phyloP scores from a whole-genome alignment of 495 filamentous ascomycete genomes.

The Aspergillus sclerotiicarbonarius region DNA sequence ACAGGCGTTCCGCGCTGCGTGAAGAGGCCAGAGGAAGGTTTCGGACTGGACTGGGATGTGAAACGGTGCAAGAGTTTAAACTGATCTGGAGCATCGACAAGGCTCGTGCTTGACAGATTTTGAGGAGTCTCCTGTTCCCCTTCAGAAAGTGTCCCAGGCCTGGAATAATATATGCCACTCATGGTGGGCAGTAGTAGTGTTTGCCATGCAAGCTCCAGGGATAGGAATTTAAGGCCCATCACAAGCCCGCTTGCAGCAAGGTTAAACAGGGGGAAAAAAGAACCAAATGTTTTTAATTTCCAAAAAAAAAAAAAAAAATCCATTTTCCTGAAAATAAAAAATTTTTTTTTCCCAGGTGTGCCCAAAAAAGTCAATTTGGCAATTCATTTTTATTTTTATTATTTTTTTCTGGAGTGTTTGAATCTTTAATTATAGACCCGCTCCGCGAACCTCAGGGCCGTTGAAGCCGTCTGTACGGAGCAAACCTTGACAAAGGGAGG shows the following conservation, averaged over 20 bases:
- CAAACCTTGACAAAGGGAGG: not conserved
- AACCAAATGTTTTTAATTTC: not conserved
- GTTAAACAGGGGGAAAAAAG: not conserved
- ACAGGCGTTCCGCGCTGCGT: not conserved
- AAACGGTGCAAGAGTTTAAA: not conserved
- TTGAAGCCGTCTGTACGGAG: not conserved
- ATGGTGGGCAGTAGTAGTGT: conserved; percentile 1
- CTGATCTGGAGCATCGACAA: conserved; percentile 5
- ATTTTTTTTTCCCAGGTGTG: not conserved
- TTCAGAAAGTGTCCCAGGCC: not conserved
- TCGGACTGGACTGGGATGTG: not conserved
- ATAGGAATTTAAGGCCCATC: not conserved
- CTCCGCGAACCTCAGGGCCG: not conserved
- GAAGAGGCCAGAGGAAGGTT: not conserved
- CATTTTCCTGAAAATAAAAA: not conserved
- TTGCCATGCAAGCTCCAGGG: not conserved
- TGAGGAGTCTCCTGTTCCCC: not conserved
- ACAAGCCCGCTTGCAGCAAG: conserved; percentile 1
- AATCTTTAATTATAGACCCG: not conserved
- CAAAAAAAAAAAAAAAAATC: not conserved
- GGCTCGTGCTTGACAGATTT: not conserved
- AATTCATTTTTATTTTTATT: not conserved
- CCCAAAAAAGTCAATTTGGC: not conserved
- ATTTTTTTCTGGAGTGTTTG: not conserved
- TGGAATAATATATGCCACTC: not conserved